Conservation (phyloP, 352 stramenopile genomes). For the Pythium sp. region DNA sequence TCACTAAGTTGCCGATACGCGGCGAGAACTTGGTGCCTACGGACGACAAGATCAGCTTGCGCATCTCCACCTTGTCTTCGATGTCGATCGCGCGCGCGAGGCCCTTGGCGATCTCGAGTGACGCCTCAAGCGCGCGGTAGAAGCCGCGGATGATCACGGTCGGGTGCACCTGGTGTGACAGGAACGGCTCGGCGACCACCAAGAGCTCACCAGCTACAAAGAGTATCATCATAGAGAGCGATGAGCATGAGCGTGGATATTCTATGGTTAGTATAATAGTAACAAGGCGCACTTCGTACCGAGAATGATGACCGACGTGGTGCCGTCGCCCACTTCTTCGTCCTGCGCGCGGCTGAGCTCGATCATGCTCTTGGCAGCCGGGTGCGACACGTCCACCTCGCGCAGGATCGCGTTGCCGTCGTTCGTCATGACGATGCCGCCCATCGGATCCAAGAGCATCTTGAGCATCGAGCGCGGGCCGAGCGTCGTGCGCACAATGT, state of each 20-base stretch:
- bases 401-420: conserved; percentile 99
- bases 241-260: background rate
- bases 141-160: conserved; percentile 98
- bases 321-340: conserved; percentile 99
- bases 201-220: conserved; percentile 94
- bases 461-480: conserved; percentile 98
- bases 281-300: conserved; percentile 30
- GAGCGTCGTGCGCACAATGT: conserved; percentile 99
- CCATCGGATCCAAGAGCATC: conserved; percentile 99
- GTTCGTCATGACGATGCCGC: conserved; percentile 99
- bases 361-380: conserved; percentile 99
- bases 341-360: conserved; percentile 98
- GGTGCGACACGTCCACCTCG: conserved; percentile 97
- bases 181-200: conserved; percentile 95
- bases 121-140: conserved; percentile 79
- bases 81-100: conserved; percentile 94
- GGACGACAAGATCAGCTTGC: conserved; percentile 94
- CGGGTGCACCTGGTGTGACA: conserved; percentile 96
- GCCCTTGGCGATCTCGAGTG: conserved; percentile 92
- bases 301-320: conserved; percentile 99
- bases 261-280: background rate
- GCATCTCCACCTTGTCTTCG: conserved; percentile 94
- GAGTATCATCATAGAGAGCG: conserved; percentile 5
- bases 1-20: conserved; percentile 95
- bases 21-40: conserved; percentile 99